Conservation (phyloP, 2,329 filamentous ascomycete species). For the Tolypocladium sp. region DNA sequence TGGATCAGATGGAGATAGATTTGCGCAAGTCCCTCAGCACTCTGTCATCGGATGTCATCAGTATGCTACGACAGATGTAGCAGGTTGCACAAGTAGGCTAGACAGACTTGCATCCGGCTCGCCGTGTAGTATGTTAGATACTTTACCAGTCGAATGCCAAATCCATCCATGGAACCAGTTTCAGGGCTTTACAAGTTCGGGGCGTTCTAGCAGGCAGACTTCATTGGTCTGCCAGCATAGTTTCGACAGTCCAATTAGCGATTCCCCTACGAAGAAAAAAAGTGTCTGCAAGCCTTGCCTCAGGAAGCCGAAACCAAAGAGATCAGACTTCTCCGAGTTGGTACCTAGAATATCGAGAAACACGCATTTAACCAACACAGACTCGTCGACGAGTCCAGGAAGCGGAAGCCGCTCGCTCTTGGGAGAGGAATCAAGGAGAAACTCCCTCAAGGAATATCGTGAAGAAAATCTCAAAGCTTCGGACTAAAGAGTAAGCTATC, state of each 20-base stretch:
- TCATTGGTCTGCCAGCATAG: slow-evolving; percentile 1
- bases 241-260: background rate
- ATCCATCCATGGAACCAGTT: background rate
- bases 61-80: background rate
- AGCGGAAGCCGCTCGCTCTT: slow-evolving; percentile 1
- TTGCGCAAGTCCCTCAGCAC: background rate
- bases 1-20: slow-evolving; percentile 1
- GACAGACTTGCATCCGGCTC: no score
- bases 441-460: slow-evolving; percentile 2
- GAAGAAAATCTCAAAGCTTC: slow-evolving; percentile 1
- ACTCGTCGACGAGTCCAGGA: background rate
- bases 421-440: background rate
- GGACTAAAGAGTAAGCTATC: slow-evolving; percentile 1
- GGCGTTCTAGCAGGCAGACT: background rate
- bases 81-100: no score
- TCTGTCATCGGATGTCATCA: background rate
- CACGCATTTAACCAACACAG: slow-evolving; percentile 1
- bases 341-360: slow-evolving; percentile 3
- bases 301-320: background rate
- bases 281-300: background rate
- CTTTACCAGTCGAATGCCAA: no score
- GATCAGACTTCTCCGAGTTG: background rate
- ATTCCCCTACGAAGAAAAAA: background rate
- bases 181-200: background rate
- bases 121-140: no score